These are phyloP conservation scores for Fusarium fracticaudum DNA, from an alignment of 2,329 filamentous ascomycete species.

Conservation along the genomic window DNA sequence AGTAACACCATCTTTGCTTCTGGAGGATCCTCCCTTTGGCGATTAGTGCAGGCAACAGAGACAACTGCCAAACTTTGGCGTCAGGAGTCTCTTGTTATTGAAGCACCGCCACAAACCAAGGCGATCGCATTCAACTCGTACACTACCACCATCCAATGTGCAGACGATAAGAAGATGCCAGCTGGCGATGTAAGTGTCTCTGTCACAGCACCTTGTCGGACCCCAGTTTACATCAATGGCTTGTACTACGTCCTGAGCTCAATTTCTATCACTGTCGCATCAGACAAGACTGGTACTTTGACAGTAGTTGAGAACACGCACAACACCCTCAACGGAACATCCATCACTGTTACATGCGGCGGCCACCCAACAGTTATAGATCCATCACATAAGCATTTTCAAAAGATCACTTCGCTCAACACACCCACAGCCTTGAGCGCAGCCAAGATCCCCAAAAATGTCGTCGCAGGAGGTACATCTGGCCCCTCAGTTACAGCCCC, in stretches of 20 bases:
- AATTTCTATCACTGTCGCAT: not conserved
- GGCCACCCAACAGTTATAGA: not conserved
- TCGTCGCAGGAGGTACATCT: not conserved
- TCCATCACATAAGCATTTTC: not conserved
- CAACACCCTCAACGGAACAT: not conserved
- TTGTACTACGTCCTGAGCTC: not conserved
- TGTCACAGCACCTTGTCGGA: not conserved
- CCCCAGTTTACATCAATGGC: not conserved
- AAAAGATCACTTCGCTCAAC: rapidly evolving
- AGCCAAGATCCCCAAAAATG: not conserved
- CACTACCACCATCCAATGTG: not conserved
- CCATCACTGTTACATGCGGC: not conserved
- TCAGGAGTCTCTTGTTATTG: not conserved
- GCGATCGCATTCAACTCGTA: not conserved
- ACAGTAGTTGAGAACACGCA: not conserved
- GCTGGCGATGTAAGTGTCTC: rapidly evolving
- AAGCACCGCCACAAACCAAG: not conserved
- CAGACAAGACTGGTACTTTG: not conserved
- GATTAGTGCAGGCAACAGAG: not conserved
- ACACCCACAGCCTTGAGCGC: not conserved
- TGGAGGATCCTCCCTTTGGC: not conserved
- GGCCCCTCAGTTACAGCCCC: not conserved
- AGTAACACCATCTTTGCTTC: not conserved
- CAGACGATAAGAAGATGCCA: not conserved
- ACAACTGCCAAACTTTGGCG: not conserved